These are phyloP conservation scores for Suhomyces faveliae DNA, from an alignment of 805 yeast species.

Conservation along the genomic window DNA sequence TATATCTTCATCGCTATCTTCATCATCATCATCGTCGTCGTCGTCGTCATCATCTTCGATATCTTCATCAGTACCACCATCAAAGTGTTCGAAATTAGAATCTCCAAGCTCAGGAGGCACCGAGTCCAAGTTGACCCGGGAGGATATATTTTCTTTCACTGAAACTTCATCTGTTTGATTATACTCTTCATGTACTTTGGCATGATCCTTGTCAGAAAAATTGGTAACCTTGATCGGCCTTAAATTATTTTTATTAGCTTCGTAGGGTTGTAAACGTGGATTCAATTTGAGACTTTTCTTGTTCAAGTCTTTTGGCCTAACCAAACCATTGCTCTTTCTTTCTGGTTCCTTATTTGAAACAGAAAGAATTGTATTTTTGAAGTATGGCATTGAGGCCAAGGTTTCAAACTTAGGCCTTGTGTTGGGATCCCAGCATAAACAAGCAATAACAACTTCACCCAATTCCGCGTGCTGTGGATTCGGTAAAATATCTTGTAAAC, in stretches of 20 bases:
- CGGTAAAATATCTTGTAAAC: constrained; percentile 45
- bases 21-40: neutral
- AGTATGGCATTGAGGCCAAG: constrained; percentile 53
- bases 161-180: neutral
- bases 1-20: neutral
- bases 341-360: constrained; percentile 16
- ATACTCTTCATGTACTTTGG: neutral
- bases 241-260: neutral
- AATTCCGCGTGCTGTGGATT: constrained; percentile 42
- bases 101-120: constrained; percentile 3
- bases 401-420: constrained; percentile 52
- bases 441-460: constrained; percentile 43
- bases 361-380: constrained; percentile 39
- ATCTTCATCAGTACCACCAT: neutral
- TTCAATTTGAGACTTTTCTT: neutral
- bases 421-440: constrained; percentile 79
- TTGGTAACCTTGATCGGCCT: neutral
- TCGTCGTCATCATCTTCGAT: neutral
- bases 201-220: neutral
- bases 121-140: constrained; percentile 1
- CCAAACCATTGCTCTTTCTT: constrained; percentile 7
- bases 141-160: constrained; percentile 5
- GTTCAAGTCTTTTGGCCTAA: neutral
- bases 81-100: neutral
- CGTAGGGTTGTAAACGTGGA: neutral